Evolutionary conservation across 805 yeast species (phyloP).

Genomic region (Saccharomycopsis sp.): DNA sequence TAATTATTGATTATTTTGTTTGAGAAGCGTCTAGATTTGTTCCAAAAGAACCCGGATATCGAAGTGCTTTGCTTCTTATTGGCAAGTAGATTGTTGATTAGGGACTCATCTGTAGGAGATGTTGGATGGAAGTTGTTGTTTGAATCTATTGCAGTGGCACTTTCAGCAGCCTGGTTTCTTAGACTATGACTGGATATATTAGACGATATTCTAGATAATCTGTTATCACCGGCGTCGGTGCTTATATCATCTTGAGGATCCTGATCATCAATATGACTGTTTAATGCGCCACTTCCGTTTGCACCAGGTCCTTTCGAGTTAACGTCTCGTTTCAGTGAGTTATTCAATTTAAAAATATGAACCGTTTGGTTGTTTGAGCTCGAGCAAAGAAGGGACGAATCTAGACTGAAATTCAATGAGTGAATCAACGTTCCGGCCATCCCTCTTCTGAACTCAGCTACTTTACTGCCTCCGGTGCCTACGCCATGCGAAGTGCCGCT

Average conservation of each 20-base stretch:
- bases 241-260: neutral
- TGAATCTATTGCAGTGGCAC: neutral
- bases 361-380: conserved; percentile 60
- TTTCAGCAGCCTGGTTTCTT: neutral
- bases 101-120: conserved; percentile 19
- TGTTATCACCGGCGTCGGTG: neutral
- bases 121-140: neutral
- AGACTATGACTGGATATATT: conserved; percentile 3
- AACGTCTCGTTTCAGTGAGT: neutral
- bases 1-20: conserved; percentile 26
- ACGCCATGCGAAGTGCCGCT: conserved; percentile 29
- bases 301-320: neutral
- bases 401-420: conserved; percentile 45
- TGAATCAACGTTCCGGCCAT: conserved; percentile 55
- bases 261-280: neutral
- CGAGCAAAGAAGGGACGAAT: conserved; percentile 45
- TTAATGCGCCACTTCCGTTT: neutral
- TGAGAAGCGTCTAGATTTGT: conserved; percentile 26
- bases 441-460: conserved; percentile 77
- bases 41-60: conserved; percentile 25
- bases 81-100: conserved; percentile 14
- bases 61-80: conserved; percentile 21
- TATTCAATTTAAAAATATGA: conserved; percentile 48
- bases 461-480: conserved; percentile 35
- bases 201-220: neutral